phyloP scores from a whole-genome alignment of 345 rosid species.

The Pelargonium nanum region DNA sequence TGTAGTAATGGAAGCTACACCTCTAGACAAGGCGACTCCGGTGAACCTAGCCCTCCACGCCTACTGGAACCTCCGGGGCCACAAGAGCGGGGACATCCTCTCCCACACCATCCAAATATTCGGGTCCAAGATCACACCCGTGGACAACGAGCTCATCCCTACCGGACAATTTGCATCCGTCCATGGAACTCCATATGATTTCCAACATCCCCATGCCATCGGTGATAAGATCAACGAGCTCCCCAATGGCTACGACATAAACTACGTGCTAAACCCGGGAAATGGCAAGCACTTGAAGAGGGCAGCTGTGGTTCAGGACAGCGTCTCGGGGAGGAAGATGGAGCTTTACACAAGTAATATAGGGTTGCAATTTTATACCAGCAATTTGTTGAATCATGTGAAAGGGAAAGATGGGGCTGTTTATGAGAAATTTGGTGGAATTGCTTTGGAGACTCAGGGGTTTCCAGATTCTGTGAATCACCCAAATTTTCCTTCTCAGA shows the following conservation, averaged over 20 bases:
- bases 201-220: conserved; percentile 34
- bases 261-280: conserved; percentile 40
- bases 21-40: conserved; percentile 49
- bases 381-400: conserved; percentile 35
- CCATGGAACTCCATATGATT: conserved; percentile 56
- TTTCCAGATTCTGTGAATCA: conserved; percentile 80
- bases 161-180: conserved; percentile 39
- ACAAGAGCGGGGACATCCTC: conserved; percentile 54
- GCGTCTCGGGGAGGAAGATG: conserved; percentile 55
- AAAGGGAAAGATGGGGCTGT: conserved; percentile 45
- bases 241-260: conserved; percentile 66
- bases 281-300: conserved; percentile 27
- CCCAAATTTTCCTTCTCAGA: conserved; percentile 64
- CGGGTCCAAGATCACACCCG: conserved; percentile 47
- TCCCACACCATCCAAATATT: conserved; percentile 46
- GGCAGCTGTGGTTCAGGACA: conserved; percentile 45
- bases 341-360: conserved; percentile 60
- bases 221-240: conserved; percentile 38
- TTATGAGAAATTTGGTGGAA: conserved; percentile 41
- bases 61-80: conserved; percentile 77
- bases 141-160: conserved; percentile 62
- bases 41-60: conserved; percentile 70
- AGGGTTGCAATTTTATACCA: conserved; percentile 66
- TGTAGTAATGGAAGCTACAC: conserved; percentile 47
- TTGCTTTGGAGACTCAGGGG: conserved; percentile 73